Evolutionary conservation across 352 stramenopile genomes (phyloP), one percentile per base, ranked within the genome.

Genomic region (Phytophthora boehmeriae): DNA sequence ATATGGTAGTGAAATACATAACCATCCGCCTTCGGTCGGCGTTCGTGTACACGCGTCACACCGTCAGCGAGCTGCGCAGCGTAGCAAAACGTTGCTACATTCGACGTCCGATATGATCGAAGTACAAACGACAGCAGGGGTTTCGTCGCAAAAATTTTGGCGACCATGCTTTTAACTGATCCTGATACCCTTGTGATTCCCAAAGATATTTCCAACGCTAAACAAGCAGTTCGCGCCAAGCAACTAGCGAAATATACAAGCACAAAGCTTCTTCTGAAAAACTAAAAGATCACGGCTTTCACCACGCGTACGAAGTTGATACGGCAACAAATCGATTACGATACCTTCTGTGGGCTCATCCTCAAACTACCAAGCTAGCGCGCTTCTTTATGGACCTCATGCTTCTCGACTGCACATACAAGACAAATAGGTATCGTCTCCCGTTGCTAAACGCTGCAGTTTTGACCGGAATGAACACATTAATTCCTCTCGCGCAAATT

Each of bases 341-440:
- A 1, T 42, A 65, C n/a, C 45, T 65, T 14, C 44, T 54, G 51
- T 54, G 52, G 50, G 49, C 42, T 2, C 20, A 59, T 20, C 54
- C 46, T 0, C 30, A 48, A 1, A 50, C 55, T 0, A 44, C 56
- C 3, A 19, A 14, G 27, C 23, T 59, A 14, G 62, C 57, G 8
- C 14, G 11, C 3, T 13, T 22, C 0, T 54, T 60, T 13, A 39
- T 10, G 0, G 36, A 71, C 44, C n/a, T 54, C 2, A 14, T 61
- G 8, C 16, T 61, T 2, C 22, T 61, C 0, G 54, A 61, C 19
- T 54, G 42, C 11, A 51, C 41, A 4, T 51, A 51, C n/a, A 54
- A 54, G 8, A 43, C 46, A 4, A 43, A 42, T 14, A 36, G n/a
- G 1, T 43, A 44, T 8, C 25, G 30, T 17, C 14, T 54, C 1